Percentiles rank a stretch among this genome's conserved stretches.
Conservation (phyloP, 2,329 filamentous ascomycete species). For the Mariannaea elegans region DNA sequence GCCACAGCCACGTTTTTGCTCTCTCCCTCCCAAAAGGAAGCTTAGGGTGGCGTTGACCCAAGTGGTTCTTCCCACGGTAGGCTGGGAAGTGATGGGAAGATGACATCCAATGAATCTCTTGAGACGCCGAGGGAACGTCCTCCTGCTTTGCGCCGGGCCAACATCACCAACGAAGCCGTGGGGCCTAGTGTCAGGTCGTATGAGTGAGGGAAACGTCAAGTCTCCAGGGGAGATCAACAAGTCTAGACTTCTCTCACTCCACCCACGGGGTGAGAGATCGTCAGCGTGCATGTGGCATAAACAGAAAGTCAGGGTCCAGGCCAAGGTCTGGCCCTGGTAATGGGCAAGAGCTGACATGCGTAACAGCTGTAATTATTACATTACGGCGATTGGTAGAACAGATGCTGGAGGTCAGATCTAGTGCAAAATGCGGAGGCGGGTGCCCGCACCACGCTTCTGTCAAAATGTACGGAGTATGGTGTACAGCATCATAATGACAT, state of each 20-base stretch:
- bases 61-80: slow-evolving; percentile 1
- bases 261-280: slow-evolving; percentile 12
- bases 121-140: neutral
- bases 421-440: slow-evolving; percentile 24
- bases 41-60: slow-evolving; percentile 27
- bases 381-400: no score
- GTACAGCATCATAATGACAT: slow-evolving; percentile 9
- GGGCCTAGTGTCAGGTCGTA: neutral
- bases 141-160: neutral
- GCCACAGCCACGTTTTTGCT: slow-evolving; percentile 38
- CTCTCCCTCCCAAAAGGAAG: slow-evolving; percentile 4
- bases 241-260: neutral
- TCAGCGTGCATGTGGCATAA: slow-evolving; percentile 21
- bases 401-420: slow-evolving; percentile 12
- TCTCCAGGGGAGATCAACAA: neutral
- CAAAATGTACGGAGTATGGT: no score
- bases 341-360: neutral
- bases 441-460: slow-evolving; percentile 16
- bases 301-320: slow-evolving; percentile 31
- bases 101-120: slow-evolving; percentile 1
- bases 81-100: neutral
- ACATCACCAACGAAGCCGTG: neutral
- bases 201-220: neutral
- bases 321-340: slow-evolving; percentile 23
- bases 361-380: no score